Evolutionary conservation across 2,329 filamentous ascomycete genomes (phyloP), one percentile per base, ranked within the genome.

Genomic region (Ophiostoma triangulosporum): DNA sequence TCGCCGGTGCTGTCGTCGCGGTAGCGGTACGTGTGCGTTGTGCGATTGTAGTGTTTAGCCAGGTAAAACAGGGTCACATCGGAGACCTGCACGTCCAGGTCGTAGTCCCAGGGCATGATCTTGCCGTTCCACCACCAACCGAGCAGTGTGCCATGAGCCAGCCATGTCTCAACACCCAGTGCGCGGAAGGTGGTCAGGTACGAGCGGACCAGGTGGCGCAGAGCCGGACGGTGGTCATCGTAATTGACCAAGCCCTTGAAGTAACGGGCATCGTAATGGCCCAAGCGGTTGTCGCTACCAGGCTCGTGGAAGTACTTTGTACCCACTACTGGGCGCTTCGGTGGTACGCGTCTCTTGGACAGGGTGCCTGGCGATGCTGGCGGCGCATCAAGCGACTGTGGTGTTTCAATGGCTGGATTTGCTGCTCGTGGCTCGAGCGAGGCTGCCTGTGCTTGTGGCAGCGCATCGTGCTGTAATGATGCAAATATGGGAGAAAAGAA

Each of bases 121-220:
- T 80, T 69, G 40, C 73, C 76, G 64, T 88, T 91, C 88, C 88
- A 94, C 85, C 86, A 93, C 88, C 88, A 94, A 12, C 87, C 88
- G 22, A 94, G 71, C 50, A 93, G 69, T 4, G 87, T 89, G 49
- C 88, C 88, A 66, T 94, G 88, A 36, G 88, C 87, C 56, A 94
- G 80, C 88, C 88, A 93, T 0, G 88, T 91, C 68, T 91, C 86
- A 57, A 88, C 68, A 6, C 79, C 77, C 52, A 83, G 72, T 17
- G 76, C 71, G 45, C 73, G 70, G 65, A 86, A 84, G 54, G 78
- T 81, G 46, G 74, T 73, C 45, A 93, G 74, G 68, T 93, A 93
- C 51, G 85, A 82, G 57, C 81, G 78, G 59, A 89, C 77, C 59
- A 93, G 79, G 64, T 86, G 76, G 50, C 75, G 74, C 54, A 91